Evolutionary conservation across 108 stramenopile species (phyloP).

Genomic region (Nannochloropsis granulata): DNA sequence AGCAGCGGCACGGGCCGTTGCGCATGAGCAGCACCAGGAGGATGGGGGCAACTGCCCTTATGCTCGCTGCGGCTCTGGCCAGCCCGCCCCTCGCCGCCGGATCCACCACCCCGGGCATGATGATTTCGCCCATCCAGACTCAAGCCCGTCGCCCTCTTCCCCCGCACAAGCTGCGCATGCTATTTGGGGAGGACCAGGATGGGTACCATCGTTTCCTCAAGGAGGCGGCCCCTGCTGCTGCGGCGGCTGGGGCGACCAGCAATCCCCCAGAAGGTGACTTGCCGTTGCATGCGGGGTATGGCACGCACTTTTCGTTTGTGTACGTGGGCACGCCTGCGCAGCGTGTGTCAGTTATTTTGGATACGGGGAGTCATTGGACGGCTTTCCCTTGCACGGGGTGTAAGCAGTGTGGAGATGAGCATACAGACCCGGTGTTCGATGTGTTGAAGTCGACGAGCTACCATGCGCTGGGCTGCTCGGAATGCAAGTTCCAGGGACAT

Average conservation of each 20-base stretch:
- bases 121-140: background rate
- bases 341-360: slow-evolving; percentile 77
- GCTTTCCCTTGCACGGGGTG: slow-evolving; percentile 77
- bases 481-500: slow-evolving; percentile 20
- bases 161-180: background rate
- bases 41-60: background rate
- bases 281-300: slow-evolving; percentile 43
- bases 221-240: background rate
- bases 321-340: slow-evolving; percentile 82
- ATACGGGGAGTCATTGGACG: slow-evolving; percentile 73
- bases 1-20: background rate
- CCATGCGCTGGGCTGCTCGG: slow-evolving; percentile 11
- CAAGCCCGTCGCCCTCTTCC: background rate
- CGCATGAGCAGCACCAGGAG: background rate
- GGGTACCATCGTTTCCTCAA: background rate
- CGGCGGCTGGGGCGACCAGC: background rate
- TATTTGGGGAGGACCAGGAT: background rate
- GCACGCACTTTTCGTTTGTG: slow-evolving; percentile 70
- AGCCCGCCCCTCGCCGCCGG: background rate
- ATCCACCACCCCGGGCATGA: background rate
- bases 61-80: background rate
- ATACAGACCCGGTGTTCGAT: slow-evolving; percentile 76
- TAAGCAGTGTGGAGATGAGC: slow-evolving; percentile 51
- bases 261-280: background rate
- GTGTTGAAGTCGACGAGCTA: slow-evolving; percentile 21